Conservation (phyloP, 2,329 filamentous ascomycete species). For the Diaporthe caulivora region DNA sequence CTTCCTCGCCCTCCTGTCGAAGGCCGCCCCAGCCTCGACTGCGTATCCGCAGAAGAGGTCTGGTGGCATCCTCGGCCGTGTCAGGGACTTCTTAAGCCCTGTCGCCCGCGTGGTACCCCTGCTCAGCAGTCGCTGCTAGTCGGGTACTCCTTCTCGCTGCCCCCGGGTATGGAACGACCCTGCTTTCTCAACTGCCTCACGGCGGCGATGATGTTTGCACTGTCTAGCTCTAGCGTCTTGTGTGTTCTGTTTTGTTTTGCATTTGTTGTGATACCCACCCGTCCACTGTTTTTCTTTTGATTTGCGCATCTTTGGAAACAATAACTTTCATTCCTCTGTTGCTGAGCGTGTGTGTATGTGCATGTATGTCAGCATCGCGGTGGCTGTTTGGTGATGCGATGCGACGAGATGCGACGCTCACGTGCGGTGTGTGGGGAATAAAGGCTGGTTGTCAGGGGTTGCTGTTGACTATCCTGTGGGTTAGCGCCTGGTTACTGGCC, state of each 20-base stretch:
- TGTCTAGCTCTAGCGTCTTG: constrained; percentile 29
- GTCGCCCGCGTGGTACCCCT: constrained; percentile 3
- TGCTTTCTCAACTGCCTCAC: not conserved
- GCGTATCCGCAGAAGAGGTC: not conserved
- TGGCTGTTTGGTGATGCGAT: not conserved
- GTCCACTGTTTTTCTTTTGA: constrained; percentile 16
- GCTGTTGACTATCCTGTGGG: not conserved
- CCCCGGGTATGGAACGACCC: not conserved
- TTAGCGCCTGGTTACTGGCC: not conserved
- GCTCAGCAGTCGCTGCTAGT: constrained; percentile 26
- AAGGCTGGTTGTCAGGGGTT: constrained; percentile 22
- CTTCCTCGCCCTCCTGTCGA: constrained; percentile 32
- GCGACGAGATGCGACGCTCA: constrained; percentile 7
- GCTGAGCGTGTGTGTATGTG: constrained; percentile 16
- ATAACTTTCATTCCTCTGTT: constrained; percentile 38
- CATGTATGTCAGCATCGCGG: not conserved
- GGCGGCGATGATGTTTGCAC: not conserved
- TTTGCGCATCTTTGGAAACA: constrained; percentile 34
- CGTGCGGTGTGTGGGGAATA: constrained; percentile 16
- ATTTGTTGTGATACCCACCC: constrained; percentile 37
- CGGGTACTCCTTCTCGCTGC: not conserved
- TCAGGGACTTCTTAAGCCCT: constrained; percentile 10
- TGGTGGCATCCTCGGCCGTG: constrained; percentile 9
- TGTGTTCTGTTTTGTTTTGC: constrained; percentile 15
- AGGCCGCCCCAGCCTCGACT: constrained; percentile 16